Evolutionary conservation across 768 basidiomycete species (phyloP).

Genomic region (Boletus barrowsii): DNA sequence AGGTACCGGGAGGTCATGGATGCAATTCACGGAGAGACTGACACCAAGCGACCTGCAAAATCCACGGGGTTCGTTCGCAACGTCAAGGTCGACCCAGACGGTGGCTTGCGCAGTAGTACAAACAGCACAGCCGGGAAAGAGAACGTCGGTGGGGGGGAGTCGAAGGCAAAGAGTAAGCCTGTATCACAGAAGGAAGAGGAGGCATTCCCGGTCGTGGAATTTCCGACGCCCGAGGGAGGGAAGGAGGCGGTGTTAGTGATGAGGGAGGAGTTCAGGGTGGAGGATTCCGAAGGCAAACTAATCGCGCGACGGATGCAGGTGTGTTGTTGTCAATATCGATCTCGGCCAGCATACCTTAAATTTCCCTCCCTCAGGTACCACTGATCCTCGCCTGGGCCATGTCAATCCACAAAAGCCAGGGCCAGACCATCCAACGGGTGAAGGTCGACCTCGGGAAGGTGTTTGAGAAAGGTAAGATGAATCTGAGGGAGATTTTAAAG

Average conservation of each 20-base stretch:
- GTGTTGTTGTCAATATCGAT: neutral
- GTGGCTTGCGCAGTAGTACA: conserved; percentile 13
- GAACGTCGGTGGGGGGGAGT: conserved; percentile 24
- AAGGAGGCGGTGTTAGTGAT: conserved; percentile 48
- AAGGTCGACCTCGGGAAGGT: conserved; percentile 62
- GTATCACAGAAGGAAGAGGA: conserved; percentile 38
- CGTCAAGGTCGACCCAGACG: conserved; percentile 31
- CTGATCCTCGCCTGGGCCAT: conserved; percentile 77
- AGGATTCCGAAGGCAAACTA: conserved; percentile 49
- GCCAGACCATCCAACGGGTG: conserved; percentile 66
- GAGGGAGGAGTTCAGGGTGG: conserved; percentile 51
- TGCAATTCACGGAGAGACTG: conserved; percentile 19
- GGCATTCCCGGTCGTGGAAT: conserved; percentile 46
- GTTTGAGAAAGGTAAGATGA: conserved; percentile 51
- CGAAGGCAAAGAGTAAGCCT: conserved; percentile 23
- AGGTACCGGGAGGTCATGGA: conserved; percentile 21
- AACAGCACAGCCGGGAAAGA: conserved; percentile 31
- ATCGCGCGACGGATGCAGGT: conserved; percentile 48
- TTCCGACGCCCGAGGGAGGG: conserved; percentile 38
- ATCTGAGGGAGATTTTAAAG: too few species aligned
- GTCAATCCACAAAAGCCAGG: conserved; percentile 77
- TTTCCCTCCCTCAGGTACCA: conserved; percentile 45
- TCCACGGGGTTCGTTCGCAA: conserved; percentile 36
- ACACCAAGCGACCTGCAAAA: conserved; percentile 26
- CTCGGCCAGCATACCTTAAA: neutral